A percentile compares a stretch with the other conserved stretches of the same genome.
These are phyloP conservation scores for Cyberlindnera samutprakarnensis DNA, from an alignment of 805 yeast genomes.

Conservation along the genomic window DNA sequence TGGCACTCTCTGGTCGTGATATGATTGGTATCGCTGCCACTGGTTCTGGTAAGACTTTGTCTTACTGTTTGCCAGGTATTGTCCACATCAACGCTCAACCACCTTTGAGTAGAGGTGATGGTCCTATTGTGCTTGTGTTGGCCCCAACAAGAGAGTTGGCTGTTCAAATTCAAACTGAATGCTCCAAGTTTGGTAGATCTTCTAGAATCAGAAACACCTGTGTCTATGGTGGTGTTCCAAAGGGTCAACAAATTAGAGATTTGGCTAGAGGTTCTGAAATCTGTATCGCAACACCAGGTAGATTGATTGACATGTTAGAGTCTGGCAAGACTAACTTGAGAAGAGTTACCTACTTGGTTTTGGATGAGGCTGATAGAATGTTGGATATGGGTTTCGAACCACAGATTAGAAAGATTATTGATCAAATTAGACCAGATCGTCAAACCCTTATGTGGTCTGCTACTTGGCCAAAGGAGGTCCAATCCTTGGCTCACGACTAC, in stretches of 20 bases:
- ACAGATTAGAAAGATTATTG: constrained; percentile 96
- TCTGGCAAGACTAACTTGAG: constrained; percentile 88
- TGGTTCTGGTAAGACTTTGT: constrained; percentile 97
- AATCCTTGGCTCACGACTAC: constrained; percentile 86
- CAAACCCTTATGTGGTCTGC: constrained; percentile 99
- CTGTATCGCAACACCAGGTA: constrained; percentile 97
- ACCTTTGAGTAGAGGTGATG: constrained; percentile 86
- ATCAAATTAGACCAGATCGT: constrained; percentile 98
- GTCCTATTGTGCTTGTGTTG: constrained; percentile 90
- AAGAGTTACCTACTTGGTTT: constrained; percentile 93
- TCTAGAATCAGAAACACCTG: constrained; percentile 95
- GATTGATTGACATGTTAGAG: constrained; percentile 96
- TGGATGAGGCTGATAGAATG: constrained; percentile 99
- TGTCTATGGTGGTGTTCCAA: constrained; percentile 99
- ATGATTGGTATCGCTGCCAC: constrained; percentile 99
- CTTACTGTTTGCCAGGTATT: constrained; percentile 94
- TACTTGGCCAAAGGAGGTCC: constrained; percentile 99
- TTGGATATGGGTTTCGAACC: constrained; percentile 99
- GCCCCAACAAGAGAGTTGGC: constrained; percentile 99
- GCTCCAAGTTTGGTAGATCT: constrained; percentile 86
- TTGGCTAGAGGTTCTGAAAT: constrained; percentile 93
- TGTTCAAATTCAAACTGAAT: constrained; percentile 93
- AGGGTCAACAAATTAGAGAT: constrained; percentile 96
- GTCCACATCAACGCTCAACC: constrained; percentile 99
- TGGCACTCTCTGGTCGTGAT: constrained; percentile 98